phyloP scores from a whole-genome alignment of 2,329 filamentous ascomycete species.

The Orbilia oligospora region DNA sequence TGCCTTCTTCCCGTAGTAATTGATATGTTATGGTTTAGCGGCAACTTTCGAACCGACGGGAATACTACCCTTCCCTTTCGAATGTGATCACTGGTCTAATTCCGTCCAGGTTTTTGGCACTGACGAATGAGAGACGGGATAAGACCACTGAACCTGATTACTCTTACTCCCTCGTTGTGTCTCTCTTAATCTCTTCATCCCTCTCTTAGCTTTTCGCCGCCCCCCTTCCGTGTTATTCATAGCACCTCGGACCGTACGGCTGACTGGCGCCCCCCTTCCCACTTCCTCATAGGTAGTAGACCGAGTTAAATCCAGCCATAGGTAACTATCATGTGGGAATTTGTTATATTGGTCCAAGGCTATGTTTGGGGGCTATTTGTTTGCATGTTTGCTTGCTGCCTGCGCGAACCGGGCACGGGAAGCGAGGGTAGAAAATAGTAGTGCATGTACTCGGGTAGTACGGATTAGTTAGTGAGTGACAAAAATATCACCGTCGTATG shows the following conservation, averaged over 20 bases:
- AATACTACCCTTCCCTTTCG: background rate
- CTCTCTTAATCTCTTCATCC: background rate
- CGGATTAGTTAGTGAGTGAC: background rate
- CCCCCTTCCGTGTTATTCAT: conserved; percentile 16
- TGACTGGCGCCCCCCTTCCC: conserved; percentile 5
- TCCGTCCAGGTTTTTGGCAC: conserved; percentile 17
- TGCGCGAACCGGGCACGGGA: conserved; percentile 11
- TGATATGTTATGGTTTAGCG: background rate
- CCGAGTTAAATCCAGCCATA: conserved; percentile 5
- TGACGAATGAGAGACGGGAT: conserved; percentile 22
- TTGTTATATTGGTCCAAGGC: conserved; percentile 27
- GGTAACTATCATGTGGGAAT: conserved; percentile 17
- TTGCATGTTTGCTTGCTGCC: conserved; percentile 4
- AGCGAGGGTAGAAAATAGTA: conserved; percentile 5
- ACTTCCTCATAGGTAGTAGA: conserved; percentile 2
- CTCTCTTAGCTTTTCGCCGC: conserved; percentile 1
- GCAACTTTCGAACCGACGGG: conserved; percentile 23
- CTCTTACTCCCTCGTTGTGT: background rate
- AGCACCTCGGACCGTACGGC: conserved; percentile 18
- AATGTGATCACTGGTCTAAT: conserved; percentile 4
- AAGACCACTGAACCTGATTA: conserved; percentile 13
- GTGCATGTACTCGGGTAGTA: background rate
- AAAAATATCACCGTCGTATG: conserved; percentile 40
- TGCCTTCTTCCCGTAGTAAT: conserved; percentile 4
- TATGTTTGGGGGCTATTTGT: background rate